Conservation (phyloP, 805 yeast genomes). For the Kodamaea lidongshanica region DNA sequence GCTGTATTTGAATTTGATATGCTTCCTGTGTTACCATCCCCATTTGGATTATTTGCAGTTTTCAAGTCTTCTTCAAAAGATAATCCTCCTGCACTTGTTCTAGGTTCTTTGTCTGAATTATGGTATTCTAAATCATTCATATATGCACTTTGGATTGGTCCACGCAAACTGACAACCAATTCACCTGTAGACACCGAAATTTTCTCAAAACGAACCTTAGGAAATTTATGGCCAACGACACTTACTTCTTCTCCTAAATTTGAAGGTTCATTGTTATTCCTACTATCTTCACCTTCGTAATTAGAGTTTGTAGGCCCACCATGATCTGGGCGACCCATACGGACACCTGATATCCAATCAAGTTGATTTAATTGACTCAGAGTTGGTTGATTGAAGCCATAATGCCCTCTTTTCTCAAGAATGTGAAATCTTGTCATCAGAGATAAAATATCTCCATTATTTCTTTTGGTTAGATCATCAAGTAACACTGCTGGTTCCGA, state of each 20-base stretch:
- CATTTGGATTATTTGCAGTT: background rate
- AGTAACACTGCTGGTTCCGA: conserved; percentile 32
- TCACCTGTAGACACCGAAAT: conserved; percentile 85
- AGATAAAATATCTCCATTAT: conserved; percentile 31
- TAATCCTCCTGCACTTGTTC: conserved; percentile 1
- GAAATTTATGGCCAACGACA: conserved; percentile 80
- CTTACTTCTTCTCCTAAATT: conserved; percentile 91
- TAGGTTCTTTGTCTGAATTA: conserved; percentile 2
- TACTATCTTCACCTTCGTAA: conserved; percentile 20
- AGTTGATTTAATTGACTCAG: conserved; percentile 56
- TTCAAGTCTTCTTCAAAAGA: background rate
- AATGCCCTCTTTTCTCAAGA: conserved; percentile 23
- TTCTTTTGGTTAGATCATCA: conserved; percentile 26
- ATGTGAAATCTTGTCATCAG: conserved; percentile 32
- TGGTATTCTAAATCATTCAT: conserved; percentile 2
- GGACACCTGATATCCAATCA: conserved; percentile 90
- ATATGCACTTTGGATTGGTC: conserved; percentile 31
- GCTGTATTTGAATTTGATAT: conserved; percentile 2
- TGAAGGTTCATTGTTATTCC: conserved; percentile 40
- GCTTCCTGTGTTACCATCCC: too few relatives aligned
- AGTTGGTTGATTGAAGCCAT: too few relatives aligned
- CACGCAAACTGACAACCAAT: conserved; percentile 68
- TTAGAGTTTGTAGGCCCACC: conserved; percentile 20
- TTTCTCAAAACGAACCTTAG: conserved; percentile 77
- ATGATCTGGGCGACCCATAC: conserved; percentile 54